Base-by-base conservation (phyloP, 2,329 filamentous ascomycete genomes). In the Pseudocercospora crystallina region DNA sequence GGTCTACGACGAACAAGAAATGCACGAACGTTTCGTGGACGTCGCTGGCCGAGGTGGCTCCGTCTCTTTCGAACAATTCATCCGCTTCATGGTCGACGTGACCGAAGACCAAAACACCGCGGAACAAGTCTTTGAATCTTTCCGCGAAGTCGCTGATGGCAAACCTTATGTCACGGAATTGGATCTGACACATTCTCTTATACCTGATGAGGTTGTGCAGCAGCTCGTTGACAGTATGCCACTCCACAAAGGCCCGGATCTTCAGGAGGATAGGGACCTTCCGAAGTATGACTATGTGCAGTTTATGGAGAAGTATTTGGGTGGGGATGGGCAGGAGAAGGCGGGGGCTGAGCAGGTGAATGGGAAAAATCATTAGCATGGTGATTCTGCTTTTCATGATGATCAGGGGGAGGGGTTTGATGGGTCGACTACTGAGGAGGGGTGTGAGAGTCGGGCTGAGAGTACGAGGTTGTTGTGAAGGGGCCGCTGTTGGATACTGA, bases 91-190 rank as follows among this genome's bases (percentile, higher is more conserved):
- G 94, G 94, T 99, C 41, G 90, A 95, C 62, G 94, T 96, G 43
- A 99, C 94, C 10, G 94, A 99, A 73, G 94, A 99, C 68, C 94
- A 99, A 74, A 96, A 99, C 70, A 96, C 91, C 3, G 94, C 94
- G 10, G 94, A 97, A 72, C 94, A 99, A 71, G 94, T 99, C 5
- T 97, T 94, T 76, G 92, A 99, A 74, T 95, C 88, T 58, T 99
- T 99, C 82, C 84, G 86, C 51, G 94, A 99, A 73, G 94, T 99
- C 39, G 94, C 94, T 13, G 94, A 99, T 74, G 94, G 94, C 60
- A 99, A 99, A 78, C 91, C 92, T 9, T 99, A 99, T 70, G 94
- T 99, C 35, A 99, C 94, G 5, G 94, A 99, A 74, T 87, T 99
- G 76, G 94, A 99, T 70, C 81, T 99, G 51, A 83, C 92, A 53